A percentile compares a stretch with the other conserved stretches of the same genome.
Evolutionary conservation across 1,284 basidiomycete species (phyloP).

Genomic region (Tylopilus sp.): DNA sequence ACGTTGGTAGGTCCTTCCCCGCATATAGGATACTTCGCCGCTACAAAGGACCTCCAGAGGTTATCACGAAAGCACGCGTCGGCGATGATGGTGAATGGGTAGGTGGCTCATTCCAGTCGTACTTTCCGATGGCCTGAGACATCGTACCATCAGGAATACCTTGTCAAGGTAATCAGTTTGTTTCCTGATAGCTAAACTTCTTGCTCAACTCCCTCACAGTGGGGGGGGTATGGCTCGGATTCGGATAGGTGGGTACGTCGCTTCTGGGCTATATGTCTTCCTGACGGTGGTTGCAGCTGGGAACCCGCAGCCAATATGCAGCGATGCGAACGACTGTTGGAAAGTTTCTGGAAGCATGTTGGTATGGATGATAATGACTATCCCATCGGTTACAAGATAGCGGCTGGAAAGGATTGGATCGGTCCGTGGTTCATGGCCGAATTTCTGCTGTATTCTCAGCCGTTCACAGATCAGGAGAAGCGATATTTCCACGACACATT

Average conservation of each 20-base stretch:
- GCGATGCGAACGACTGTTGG: slow-evolving; percentile 51
- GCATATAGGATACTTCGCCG: background rate
- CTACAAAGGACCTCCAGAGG: slow-evolving; percentile 38
- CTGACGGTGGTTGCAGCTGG: slow-evolving; percentile 45
- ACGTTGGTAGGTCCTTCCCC: slow-evolving; percentile 42
- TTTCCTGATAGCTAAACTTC: background rate
- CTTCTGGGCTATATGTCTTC: background rate
- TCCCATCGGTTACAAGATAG: slow-evolving; percentile 38
- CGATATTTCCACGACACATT: slow-evolving; percentile 43
- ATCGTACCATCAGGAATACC: slow-evolving; percentile 46
- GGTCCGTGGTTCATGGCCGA: slow-evolving; percentile 33
- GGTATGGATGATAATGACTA: slow-evolving; percentile 56
- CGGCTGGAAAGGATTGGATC: slow-evolving; percentile 48
- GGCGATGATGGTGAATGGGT: slow-evolving; percentile 42
- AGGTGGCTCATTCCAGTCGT: slow-evolving; percentile 26
- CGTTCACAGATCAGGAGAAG: slow-evolving; percentile 37
- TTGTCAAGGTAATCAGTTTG: slow-evolving; percentile 47
- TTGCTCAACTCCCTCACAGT: slow-evolving; percentile 36
- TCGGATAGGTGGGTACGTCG: slow-evolving; percentile 41
- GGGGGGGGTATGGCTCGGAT: slow-evolving; percentile 48
- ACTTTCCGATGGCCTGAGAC: background rate
- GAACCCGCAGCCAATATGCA: slow-evolving; percentile 57
- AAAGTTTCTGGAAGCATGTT: slow-evolving; percentile 62
- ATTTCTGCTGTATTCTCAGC: background rate
- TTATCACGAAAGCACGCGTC: slow-evolving; percentile 50